A percentile compares a stretch with the other conserved stretches of the same genome.
Evolutionary conservation across 2,329 filamentous ascomycete genomes (phyloP).

Genomic region (Microsporum canis): DNA sequence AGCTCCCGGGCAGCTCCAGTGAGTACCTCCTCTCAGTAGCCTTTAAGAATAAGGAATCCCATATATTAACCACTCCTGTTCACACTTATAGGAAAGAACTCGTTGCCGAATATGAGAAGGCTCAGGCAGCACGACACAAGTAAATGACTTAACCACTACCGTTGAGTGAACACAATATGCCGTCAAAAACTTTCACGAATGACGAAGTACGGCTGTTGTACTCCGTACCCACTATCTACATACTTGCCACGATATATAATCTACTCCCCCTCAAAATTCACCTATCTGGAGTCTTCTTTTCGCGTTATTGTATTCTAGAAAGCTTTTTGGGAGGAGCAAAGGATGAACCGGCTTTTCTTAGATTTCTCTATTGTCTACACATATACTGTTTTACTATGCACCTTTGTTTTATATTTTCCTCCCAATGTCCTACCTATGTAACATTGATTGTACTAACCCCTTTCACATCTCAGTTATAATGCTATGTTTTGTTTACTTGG

Average conservation of each 20-base stretch:
- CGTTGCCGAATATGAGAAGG: slow-evolving; percentile 56
- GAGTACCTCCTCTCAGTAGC: slow-evolving; percentile 34
- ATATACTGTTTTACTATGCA: not conserved
- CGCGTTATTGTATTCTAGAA: slow-evolving; percentile 15
- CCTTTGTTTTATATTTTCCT: not conserved
- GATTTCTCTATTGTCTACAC: not conserved
- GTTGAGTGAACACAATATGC: not conserved
- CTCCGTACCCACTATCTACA: not conserved
- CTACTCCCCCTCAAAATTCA: not conserved
- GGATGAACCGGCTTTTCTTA: not conserved
- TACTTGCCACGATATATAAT: not conserved
- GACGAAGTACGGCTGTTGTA: not conserved
- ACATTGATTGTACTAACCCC: not conserved
- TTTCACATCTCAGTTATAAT: not conserved
- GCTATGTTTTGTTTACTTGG: not conserved
- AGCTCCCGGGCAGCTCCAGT: slow-evolving; percentile 80
- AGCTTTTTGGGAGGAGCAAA: slow-evolving; percentile 11
- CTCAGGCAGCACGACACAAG: slow-evolving; percentile 52
- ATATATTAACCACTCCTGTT: not conserved
- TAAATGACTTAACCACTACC: slow-evolving; percentile 34
- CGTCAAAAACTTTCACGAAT: not conserved
- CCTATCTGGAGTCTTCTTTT: slow-evolving; percentile 14
- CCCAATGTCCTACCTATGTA: not conserved
- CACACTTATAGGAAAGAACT: slow-evolving; percentile 46
- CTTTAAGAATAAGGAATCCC: not conserved